Percentiles rank a stretch among this genome's conserved stretches.
These are phyloP conservation scores for Tricholoma sp. DNA, from an alignment of 768 basidiomycete genomes.

Conservation along the genomic window DNA sequence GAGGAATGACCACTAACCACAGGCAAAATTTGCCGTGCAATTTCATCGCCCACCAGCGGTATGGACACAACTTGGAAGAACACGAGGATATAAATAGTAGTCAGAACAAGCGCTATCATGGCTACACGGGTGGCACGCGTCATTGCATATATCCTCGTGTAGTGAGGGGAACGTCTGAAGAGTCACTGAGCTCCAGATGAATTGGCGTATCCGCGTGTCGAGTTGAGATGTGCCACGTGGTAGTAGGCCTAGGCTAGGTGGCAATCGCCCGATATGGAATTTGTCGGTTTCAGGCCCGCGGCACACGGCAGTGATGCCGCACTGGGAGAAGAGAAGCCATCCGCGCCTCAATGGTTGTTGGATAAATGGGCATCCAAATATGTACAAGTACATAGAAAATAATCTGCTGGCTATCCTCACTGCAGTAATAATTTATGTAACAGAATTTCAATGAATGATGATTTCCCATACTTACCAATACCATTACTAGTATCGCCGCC, in stretches of 20 bases:
- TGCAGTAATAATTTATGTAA: too few species aligned
- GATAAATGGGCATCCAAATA: too few species aligned
- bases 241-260: background rate
- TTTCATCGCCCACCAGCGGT: slow-evolving; percentile 43
- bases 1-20: slow-evolving; percentile 38
- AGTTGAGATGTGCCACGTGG: background rate
- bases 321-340: too few species aligned
- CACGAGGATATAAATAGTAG: slow-evolving; percentile 49
- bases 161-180: background rate
- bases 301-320: background rate
- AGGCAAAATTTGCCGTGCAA: slow-evolving; percentile 46
- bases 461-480: too few species aligned
- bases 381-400: too few species aligned
- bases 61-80: slow-evolving; percentile 51
- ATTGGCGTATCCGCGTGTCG: background rate
- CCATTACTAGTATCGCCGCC: background rate
- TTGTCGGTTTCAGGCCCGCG: background rate
- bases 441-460: too few species aligned
- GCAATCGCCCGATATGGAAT: background rate
- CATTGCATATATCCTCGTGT: slow-evolving; percentile 33
- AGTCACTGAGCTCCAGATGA: background rate
- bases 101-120: slow-evolving; percentile 34
- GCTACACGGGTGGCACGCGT: slow-evolving; percentile 55
- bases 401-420: too few species aligned
- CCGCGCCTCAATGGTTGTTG: too few species aligned